phyloP scores from a whole-genome alignment of 352 stramenopile species.

The Pythium brachiatum region DNA sequence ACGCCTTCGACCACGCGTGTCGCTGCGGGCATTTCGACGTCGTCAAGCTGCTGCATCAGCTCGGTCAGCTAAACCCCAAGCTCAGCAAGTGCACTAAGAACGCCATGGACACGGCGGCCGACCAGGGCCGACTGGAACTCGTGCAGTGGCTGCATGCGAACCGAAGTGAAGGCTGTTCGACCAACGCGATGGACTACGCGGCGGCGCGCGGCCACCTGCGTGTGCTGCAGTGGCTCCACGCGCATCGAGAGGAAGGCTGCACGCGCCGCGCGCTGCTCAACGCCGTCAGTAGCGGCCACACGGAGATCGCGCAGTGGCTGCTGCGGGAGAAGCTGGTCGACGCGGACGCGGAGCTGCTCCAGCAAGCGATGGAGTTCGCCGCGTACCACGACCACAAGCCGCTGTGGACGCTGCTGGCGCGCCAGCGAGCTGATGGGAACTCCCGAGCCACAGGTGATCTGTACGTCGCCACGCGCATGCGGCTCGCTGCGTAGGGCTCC shows the following conservation, averaged over 20 bases:
- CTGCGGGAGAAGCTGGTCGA: background rate
- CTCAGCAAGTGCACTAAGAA: slow-evolving; percentile 2
- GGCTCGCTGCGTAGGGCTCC: background rate
- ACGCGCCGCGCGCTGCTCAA: slow-evolving; percentile 8
- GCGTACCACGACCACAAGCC: slow-evolving; percentile 6
- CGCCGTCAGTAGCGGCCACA: slow-evolving; percentile 2
- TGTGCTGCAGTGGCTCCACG: slow-evolving; percentile 13
- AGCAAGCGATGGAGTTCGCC: slow-evolving; percentile 12
- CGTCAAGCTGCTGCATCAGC: slow-evolving; percentile 3
- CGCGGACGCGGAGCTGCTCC: background rate
- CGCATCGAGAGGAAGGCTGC: slow-evolving; percentile 8
- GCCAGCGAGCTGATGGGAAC: background rate
- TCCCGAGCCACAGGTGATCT: background rate
- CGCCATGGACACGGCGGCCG: slow-evolving; percentile 15
- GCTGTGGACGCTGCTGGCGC: slow-evolving; percentile 5
- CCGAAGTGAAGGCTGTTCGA: slow-evolving; percentile 8
- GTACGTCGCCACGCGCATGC: slow-evolving; percentile 1
- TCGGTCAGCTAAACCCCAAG: background rate
- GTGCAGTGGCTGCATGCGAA: slow-evolving; percentile 20
- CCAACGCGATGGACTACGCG: slow-evolving; percentile 16
- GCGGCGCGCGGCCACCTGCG: slow-evolving; percentile 8
- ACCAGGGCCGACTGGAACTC: slow-evolving; percentile 12
- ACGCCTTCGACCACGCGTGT: slow-evolving; percentile 17
- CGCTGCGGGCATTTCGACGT: slow-evolving; percentile 10
- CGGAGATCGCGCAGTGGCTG: slow-evolving; percentile 4